A percentile compares a stretch with the other conserved stretches of the same genome.
phyloP scores from a whole-genome alignment of 345 rosid species.

The Barbarea vulgaris region DNA sequence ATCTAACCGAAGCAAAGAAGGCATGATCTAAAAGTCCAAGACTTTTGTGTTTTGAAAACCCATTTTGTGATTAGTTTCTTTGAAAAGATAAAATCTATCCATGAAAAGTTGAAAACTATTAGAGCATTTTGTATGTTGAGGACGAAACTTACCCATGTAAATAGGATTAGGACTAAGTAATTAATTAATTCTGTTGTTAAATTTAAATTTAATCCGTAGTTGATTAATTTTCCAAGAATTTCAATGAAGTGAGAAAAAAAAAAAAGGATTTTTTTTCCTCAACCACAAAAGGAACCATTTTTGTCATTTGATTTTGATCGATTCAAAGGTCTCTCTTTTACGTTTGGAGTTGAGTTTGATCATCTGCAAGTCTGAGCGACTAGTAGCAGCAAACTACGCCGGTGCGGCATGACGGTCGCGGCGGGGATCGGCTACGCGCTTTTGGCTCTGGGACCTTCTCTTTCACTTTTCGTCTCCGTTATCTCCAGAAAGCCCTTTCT shows the following conservation, averaged over 20 bases:
- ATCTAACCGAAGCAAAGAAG: constrained; percentile 43
- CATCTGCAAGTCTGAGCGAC: constrained; percentile 12
- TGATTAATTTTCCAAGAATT: neutral
- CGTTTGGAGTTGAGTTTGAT: constrained; percentile 18
- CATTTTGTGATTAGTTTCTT: constrained; percentile 12
- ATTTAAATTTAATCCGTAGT: neutral
- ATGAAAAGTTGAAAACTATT: neutral
- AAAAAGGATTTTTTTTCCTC: too few species aligned
- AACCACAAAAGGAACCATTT: neutral
- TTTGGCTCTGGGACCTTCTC: constrained; percentile 86
- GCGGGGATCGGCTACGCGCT: constrained; percentile 95
- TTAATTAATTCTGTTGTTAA: neutral
- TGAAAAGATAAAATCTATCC: neutral
- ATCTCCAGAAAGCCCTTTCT: constrained; percentile 92
- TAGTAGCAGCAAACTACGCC: neutral
- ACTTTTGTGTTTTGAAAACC: neutral
- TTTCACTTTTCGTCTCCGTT: constrained; percentile 82
- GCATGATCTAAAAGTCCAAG: constrained; percentile 16
- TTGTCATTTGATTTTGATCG: neutral
- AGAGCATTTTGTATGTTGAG: neutral
- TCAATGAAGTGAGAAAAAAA: neutral
- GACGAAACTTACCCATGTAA: neutral
- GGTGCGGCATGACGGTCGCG: constrained; percentile 63
- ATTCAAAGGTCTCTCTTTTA: neutral
- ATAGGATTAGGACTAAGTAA: neutral